A percentile compares a stretch with the other conserved stretches of the same genome.
Conservation (phyloP, 202 grass and related monocot species). For the Panicum virgatum region DNA sequence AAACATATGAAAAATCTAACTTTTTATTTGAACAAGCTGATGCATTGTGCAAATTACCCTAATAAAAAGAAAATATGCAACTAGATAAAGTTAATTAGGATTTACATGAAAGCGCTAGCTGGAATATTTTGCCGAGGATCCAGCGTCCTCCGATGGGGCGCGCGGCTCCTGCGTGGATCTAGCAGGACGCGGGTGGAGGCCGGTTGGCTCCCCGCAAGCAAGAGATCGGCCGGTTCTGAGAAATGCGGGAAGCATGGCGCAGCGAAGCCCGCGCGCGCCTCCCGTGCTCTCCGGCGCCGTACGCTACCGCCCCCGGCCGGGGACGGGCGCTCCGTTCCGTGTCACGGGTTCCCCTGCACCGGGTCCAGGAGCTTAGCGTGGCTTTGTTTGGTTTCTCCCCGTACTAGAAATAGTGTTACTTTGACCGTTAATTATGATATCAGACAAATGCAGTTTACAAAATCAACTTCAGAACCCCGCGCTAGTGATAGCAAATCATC, state of each 20-base stretch:
- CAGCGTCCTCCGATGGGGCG: not conserved
- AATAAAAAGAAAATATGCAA: not conserved
- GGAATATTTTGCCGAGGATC: too few species aligned
- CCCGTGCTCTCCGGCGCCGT: too few species aligned
- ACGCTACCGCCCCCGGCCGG: not conserved
- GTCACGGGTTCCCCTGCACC: not conserved
- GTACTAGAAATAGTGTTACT: too few species aligned
- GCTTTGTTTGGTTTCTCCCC: too few species aligned
- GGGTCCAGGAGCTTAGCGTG: slow-evolving; percentile 1
- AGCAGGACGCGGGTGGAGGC: not conserved
- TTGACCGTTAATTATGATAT: too few species aligned
- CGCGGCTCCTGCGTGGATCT: not conserved
- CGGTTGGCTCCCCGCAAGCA: not conserved
- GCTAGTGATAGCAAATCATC: too few species aligned
- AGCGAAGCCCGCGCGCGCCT: not conserved
- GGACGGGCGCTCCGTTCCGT: not conserved
- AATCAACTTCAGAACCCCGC: too few species aligned
- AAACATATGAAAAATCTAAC: not conserved
- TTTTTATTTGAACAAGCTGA: not conserved
- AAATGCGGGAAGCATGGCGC: slow-evolving; percentile 38
- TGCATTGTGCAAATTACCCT: not conserved
- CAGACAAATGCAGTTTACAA: too few species aligned
- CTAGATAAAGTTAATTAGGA: not conserved
- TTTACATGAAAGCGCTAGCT: not conserved
- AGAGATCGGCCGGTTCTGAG: not conserved